These are phyloP conservation scores for Clarkia xantiana DNA, from an alignment of 345 rosid species.

Conservation along the genomic window DNA sequence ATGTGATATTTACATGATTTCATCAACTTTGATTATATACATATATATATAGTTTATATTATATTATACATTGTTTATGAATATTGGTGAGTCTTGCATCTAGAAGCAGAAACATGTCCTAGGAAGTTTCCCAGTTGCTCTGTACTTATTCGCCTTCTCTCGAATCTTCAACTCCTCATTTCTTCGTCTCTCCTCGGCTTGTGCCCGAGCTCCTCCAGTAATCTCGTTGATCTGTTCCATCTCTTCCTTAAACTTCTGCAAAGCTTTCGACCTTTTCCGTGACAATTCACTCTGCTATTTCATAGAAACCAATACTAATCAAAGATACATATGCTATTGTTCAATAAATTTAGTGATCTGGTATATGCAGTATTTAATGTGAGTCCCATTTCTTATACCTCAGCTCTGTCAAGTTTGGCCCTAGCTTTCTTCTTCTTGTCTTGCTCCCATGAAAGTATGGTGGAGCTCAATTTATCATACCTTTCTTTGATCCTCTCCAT, in stretches of 20 bases:
- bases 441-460: slow-evolving; percentile 48
- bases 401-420: slow-evolving; percentile 27
- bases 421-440: slow-evolving; percentile 42
- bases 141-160: slow-evolving; percentile 49
- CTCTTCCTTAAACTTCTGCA: slow-evolving; percentile 21
- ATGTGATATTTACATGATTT: no score
- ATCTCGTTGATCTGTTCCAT: slow-evolving; percentile 29
- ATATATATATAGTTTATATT: no score
- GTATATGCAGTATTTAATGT: no score
- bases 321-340: neutral
- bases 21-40: neutral
- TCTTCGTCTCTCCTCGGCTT: slow-evolving; percentile 33
- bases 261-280: slow-evolving; percentile 26
- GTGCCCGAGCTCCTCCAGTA: slow-evolving; percentile 36
- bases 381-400: slow-evolving; percentile 24
- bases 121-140: slow-evolving; percentile 39
- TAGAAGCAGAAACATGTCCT: slow-evolving; percentile 42
- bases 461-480: slow-evolving; percentile 27
- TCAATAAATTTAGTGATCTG: no score
- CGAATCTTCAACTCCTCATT: slow-evolving; percentile 43
- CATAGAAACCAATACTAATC: slow-evolving; percentile 3
- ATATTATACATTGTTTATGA: neutral
- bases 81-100: neutral
- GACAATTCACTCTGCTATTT: slow-evolving; percentile 29
- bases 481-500: slow-evolving; percentile 37